These are phyloP conservation scores for Citrus mangshanensis DNA, from an alignment of 345 rosid species.

Conservation along the genomic window DNA sequence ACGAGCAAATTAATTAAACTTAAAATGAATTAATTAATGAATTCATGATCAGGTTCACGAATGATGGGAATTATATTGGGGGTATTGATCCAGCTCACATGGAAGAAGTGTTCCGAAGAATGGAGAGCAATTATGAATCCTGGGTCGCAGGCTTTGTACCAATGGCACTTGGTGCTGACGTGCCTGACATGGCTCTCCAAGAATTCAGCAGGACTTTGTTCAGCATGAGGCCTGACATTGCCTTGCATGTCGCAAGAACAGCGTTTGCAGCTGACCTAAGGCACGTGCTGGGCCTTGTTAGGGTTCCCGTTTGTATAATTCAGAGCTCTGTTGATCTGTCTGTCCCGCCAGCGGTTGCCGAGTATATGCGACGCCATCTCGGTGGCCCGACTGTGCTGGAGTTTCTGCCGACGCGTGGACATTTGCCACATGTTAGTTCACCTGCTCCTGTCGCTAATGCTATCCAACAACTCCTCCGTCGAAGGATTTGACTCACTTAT, in stretches of 20 bases:
- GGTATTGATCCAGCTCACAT: slow-evolving; percentile 64
- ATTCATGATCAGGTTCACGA: slow-evolving; percentile 22
- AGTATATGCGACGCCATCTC: slow-evolving; percentile 51
- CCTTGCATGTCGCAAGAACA: slow-evolving; percentile 50
- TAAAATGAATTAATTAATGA: not conserved
- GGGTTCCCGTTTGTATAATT: slow-evolving; percentile 55
- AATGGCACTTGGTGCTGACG: slow-evolving; percentile 64
- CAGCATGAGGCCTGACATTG: slow-evolving; percentile 81
- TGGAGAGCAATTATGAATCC: slow-evolving; percentile 69
- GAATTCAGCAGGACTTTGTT: slow-evolving; percentile 79
- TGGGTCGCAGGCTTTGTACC: slow-evolving; percentile 75
- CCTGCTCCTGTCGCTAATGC: slow-evolving; percentile 47
- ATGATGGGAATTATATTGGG: slow-evolving; percentile 60
- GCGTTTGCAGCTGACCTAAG: slow-evolving; percentile 63
- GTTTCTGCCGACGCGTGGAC: slow-evolving; percentile 59
- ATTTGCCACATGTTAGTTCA: slow-evolving; percentile 77
- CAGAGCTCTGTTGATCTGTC: slow-evolving; percentile 60
- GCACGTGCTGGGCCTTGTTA: slow-evolving; percentile 55
- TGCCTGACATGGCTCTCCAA: slow-evolving; percentile 55
- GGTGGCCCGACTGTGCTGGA: slow-evolving; percentile 59
- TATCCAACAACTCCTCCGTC: slow-evolving; percentile 56
- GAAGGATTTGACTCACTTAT: slow-evolving; percentile 18
- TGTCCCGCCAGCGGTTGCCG: slow-evolving; percentile 60
- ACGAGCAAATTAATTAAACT: not conserved
- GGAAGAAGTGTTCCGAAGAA: slow-evolving; percentile 55